Evolutionary conservation across 371 early-diverging fungal species (phyloP).

Genomic region (Paraphysoderma sedebokerense): DNA sequence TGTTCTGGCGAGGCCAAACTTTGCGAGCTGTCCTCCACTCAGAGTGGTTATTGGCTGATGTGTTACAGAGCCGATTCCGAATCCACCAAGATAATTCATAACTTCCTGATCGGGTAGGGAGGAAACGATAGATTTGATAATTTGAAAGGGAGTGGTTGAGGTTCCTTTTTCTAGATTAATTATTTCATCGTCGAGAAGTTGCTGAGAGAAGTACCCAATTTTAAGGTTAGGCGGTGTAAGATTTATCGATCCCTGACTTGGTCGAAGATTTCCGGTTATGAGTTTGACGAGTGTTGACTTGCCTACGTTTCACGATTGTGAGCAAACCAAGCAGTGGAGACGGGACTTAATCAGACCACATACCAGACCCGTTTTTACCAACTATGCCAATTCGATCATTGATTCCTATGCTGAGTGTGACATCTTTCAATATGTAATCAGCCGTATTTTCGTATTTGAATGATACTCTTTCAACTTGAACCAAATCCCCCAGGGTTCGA

Average conservation of each 20-base stretch:
- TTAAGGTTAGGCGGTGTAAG: constrained; percentile 34
- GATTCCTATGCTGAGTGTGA: constrained; percentile 40
- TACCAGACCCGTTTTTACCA: constrained; percentile 64
- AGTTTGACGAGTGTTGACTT: constrained; percentile 70
- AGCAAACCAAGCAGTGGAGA: neutral
- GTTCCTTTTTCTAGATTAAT: constrained; percentile 11
- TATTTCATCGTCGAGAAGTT: constrained; percentile 32
- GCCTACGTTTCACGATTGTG: constrained; percentile 28
- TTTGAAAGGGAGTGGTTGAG: neutral
- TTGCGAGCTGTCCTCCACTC: constrained; percentile 58
- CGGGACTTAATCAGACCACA: neutral
- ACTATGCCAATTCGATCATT: constrained; percentile 43
- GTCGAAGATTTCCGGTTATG: constrained; percentile 33
- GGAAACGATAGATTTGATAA: constrained; percentile 18
- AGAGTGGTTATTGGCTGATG: constrained; percentile 25
- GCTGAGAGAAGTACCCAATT: constrained; percentile 65
- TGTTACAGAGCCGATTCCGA: constrained; percentile 41
- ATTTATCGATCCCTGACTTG: constrained; percentile 35
- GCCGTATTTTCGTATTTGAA: constrained; percentile 28
- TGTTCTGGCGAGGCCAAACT: constrained; percentile 50
- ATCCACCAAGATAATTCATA: constrained; percentile 42
- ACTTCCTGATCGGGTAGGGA: constrained; percentile 37
- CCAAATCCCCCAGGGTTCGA: constrained; percentile 35
- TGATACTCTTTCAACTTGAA: constrained; percentile 40
- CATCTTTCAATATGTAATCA: constrained; percentile 20